Conservation (phyloP, 345 rosid genomes). For the Camelina neglecta region DNA sequence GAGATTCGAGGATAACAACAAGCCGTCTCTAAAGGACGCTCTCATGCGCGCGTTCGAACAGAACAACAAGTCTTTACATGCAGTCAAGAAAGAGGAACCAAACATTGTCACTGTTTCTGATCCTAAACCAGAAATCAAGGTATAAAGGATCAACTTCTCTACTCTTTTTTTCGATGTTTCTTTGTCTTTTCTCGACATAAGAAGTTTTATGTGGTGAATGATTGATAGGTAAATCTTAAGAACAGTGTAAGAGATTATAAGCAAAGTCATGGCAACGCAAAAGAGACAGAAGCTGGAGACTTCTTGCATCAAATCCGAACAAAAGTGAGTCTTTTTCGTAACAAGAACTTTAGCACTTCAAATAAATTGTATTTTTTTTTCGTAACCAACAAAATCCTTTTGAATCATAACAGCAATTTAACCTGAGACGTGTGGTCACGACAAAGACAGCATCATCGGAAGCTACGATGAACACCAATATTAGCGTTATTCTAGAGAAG, state of each 20-base stretch:
- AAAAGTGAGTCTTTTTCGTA: slow-evolving; percentile 59
- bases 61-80: slow-evolving; percentile 41
- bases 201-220: slow-evolving; percentile 27
- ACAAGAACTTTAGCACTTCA: background rate
- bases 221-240: slow-evolving; percentile 40
- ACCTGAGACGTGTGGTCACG: slow-evolving; percentile 60
- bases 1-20: slow-evolving; percentile 45
- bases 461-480: slow-evolving; percentile 52
- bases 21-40: slow-evolving; percentile 41
- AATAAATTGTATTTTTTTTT: background rate
- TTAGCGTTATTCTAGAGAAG: slow-evolving; percentile 79
- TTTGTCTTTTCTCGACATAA: background rate
- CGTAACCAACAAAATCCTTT: background rate
- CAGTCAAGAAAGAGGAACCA: slow-evolving; percentile 45
- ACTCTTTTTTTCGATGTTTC: background rate
- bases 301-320: slow-evolving; percentile 81
- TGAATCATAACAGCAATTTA: slow-evolving; percentile 65
- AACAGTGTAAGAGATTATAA: slow-evolving; percentile 48
- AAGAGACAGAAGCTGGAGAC: slow-evolving; percentile 67
- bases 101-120: slow-evolving; percentile 40
- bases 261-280: slow-evolving; percentile 49
- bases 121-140: slow-evolving; percentile 49
- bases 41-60: slow-evolving; percentile 32
- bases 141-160: slow-evolving; percentile 21
- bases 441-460: slow-evolving; percentile 45